Evolutionary conservation across 1,284 basidiomycete genomes (phyloP).

Genomic region (Schizopora paradoxa): DNA sequence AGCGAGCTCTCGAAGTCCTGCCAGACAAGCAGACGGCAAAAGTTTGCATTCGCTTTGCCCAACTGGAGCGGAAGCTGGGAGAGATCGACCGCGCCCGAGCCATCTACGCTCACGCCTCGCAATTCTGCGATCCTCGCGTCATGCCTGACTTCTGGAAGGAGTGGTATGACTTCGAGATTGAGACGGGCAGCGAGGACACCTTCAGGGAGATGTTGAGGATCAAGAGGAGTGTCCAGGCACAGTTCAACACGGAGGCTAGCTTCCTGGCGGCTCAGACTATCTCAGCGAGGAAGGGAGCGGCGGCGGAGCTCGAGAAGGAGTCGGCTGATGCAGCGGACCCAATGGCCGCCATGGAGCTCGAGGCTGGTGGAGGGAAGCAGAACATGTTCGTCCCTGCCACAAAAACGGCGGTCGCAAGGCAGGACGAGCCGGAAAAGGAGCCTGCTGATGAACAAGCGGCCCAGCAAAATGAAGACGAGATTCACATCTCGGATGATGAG

Average conservation of each 20-base stretch:
- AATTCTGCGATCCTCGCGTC: conserved; percentile 95
- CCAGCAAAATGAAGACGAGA: conserved; percentile 63
- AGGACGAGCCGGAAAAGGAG: conserved; percentile 24
- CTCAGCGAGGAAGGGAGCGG: conserved; percentile 55
- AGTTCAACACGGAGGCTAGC: conserved; percentile 94
- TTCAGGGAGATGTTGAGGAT: conserved; percentile 99
- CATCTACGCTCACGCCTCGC: conserved; percentile 94
- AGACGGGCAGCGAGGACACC: conserved; percentile 96
- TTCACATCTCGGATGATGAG: conserved; percentile 80
- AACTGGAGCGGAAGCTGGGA: conserved; percentile 94
- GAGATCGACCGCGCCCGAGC: conserved; percentile 97
- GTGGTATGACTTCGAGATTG: conserved; percentile 97
- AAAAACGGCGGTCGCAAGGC: conserved; percentile 33
- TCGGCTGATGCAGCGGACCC: conserved; percentile 52
- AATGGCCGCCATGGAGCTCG: conserved; percentile 63
- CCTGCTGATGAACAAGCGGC: conserved; percentile 31
- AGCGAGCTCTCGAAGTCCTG: conserved; percentile 89
- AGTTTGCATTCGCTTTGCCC: conserved; percentile 95
- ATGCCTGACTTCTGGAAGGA: conserved; percentile 91
- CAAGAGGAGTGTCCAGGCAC: conserved; percentile 96
- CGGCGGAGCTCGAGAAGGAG: conserved; percentile 48
- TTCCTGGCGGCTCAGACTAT: conserved; percentile 84
- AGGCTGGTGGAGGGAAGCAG: conserved; percentile 38
- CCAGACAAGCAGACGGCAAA: conserved; percentile 94
- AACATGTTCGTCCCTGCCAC: conserved; percentile 66